Conservation (phyloP, 345 rosid species). For the Salix udensis region DNA sequence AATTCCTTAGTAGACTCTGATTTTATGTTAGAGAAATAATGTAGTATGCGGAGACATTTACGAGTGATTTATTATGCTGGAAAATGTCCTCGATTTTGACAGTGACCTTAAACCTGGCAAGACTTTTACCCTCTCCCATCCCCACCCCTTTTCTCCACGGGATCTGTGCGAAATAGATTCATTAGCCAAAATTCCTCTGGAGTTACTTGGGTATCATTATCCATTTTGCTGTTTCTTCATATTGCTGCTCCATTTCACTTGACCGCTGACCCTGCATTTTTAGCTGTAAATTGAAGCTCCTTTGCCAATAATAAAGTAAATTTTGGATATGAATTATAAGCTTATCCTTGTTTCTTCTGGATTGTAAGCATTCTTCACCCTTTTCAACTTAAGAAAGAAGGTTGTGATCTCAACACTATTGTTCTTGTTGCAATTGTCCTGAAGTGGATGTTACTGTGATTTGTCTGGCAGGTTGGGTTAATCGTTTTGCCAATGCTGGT, state of each 20-base stretch:
- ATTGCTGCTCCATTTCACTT: background rate
- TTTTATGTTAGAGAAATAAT: background rate
- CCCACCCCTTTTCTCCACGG: background rate
- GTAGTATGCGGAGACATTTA: background rate
- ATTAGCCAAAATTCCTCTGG: background rate
- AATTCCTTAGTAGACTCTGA: background rate
- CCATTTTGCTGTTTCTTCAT: background rate
- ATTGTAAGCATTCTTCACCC: background rate
- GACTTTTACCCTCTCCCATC: too few relatives aligned
- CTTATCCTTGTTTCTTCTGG: background rate
- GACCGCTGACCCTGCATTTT: background rate
- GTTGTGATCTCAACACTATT: background rate
- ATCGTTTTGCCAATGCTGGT: conserved; percentile 95
- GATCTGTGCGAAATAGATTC: background rate
- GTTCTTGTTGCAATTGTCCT: background rate
- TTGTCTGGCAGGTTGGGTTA: conserved; percentile 83
- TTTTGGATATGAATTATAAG: background rate
- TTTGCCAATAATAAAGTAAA: background rate
- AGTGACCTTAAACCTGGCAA: background rate
- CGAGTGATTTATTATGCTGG: background rate
- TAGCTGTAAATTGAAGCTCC: background rate
- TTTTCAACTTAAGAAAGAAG: background rate
- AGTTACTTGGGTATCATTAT: background rate
- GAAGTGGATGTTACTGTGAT: conserved; percentile 5
- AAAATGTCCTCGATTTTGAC: background rate